Evolutionary conservation across 768 basidiomycete genomes (phyloP), one percentile per base, ranked within the genome.

Genomic region (Agrocybe pediades): DNA sequence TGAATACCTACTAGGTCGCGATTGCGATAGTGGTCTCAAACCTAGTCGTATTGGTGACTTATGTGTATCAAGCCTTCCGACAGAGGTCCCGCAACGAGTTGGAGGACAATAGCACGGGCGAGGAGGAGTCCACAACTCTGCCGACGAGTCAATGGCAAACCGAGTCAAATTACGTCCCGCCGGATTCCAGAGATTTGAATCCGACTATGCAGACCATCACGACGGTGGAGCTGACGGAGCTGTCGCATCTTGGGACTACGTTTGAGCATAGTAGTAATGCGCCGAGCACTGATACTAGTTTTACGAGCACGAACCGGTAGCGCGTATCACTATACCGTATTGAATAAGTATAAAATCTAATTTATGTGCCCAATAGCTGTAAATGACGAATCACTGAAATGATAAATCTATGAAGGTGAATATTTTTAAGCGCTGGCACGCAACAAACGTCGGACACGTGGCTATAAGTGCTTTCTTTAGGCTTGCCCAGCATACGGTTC

Each of bases 21-120:
- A 13, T 36, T 15, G 30, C 56, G 4, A 50, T 54, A 19, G n/a
- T 57, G 15, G 47, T 57, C 4, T 57, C 49, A 3, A 57, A 57
- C 33, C 33, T 57, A 16, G 41, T 57, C 16, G 56, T 57, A n/a
- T 20, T 57, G 9, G 52, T 53, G 11, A 57, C 56, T 7, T 49
- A 20, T 36, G 19, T 54, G 23, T 57, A 57, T 54, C 59, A 43
- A 8, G 53, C 29, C 19, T 36, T 55, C 45, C 41, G 41, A 21
- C 25, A 23, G 9, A 11, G 20, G 20, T 21, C 42, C 8, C 9
- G 24, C 25, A 21, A 23, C 3, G 33, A 36, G 33, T 13, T 36
- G 5, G n/a, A 36, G 8, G 29, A n/a, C 29, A 36, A 36, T 36
- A 13, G 13, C 13, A 36, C 33, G 33, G n/a, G 11, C 11, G 6